phyloP scores from a whole-genome alignment of 352 stramenopile species.

The Globisporangium sylvaticum region DNA sequence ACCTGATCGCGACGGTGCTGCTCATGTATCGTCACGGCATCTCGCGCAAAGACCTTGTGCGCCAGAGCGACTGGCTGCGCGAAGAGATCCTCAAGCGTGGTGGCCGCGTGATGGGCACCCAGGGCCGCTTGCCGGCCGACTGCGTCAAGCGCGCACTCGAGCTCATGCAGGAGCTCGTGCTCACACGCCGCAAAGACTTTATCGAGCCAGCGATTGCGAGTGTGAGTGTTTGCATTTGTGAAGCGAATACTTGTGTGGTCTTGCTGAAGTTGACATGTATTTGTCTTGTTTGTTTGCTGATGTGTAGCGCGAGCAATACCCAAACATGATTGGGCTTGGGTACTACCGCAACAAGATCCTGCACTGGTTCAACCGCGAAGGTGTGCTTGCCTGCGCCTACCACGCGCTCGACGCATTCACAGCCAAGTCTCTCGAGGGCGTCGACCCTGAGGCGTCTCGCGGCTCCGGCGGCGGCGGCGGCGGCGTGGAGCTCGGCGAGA shows the following conservation, averaged over 20 bases:
- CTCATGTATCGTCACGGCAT: conserved; percentile 81
- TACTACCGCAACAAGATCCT: conserved; percentile 88
- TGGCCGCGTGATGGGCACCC: conserved; percentile 63
- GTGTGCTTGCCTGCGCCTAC: conserved; percentile 72
- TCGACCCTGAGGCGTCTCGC: conserved; percentile 4
- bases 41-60: conserved; percentile 59
- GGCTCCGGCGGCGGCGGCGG: background rate
- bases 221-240: conserved; percentile 25
- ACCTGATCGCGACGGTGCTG: conserved; percentile 71
- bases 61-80: conserved; percentile 72
- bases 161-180: conserved; percentile 65
- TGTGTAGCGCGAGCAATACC: conserved; percentile 68
- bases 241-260: background rate
- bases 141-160: conserved; percentile 66
- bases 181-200: conserved; percentile 68
- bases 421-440: conserved; percentile 2
- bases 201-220: conserved; percentile 73
- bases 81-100: conserved; percentile 65
- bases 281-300: conserved; percentile 9
- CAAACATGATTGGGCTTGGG: conserved; percentile 83
- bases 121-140: conserved; percentile 60
- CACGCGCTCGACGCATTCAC: conserved; percentile 59
- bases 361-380: conserved; percentile 83
- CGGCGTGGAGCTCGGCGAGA: conserved; percentile 42
- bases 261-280: conserved; percentile 7